phyloP scores from a whole-genome alignment of 306 rosid genomes.

The Begonia masoniana region DNA sequence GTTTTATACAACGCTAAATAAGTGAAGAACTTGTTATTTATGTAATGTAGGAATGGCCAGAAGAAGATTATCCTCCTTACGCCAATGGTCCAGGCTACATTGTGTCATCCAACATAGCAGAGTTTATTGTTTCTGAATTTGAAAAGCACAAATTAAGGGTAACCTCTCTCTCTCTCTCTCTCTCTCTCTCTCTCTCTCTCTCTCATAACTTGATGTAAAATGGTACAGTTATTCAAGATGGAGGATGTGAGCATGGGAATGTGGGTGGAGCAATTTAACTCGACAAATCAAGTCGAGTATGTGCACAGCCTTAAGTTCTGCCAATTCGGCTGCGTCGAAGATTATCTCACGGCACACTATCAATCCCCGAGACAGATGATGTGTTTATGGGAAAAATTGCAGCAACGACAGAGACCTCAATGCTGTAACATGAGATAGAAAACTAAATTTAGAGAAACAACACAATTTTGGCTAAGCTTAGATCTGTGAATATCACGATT shows the following conservation, averaged over 20 bases:
- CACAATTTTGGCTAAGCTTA: too few species aligned
- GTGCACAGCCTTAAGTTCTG: conserved; percentile 69
- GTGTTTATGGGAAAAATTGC: conserved; percentile 81
- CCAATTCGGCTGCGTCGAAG: conserved; percentile 78
- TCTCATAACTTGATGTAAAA: not conserved
- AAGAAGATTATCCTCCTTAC: conserved; percentile 87
- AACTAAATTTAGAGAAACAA: not conserved
- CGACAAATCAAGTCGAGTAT: conserved; percentile 38
- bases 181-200: not conserved
- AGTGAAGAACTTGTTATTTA: not conserved
- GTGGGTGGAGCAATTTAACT: conserved; percentile 85
- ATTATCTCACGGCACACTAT: conserved; percentile 78
- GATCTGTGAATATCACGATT: too few species aligned
- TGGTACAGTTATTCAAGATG: conserved; percentile 79
- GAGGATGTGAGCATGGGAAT: conserved; percentile 99
- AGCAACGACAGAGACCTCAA: conserved; percentile 36
- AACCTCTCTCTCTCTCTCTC: not conserved
- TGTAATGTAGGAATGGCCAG: conserved; percentile 72
- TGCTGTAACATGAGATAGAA: conserved; percentile 94
- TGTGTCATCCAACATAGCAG: conserved; percentile 62
- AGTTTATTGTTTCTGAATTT: conserved; percentile 48
- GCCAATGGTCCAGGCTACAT: conserved; percentile 94
- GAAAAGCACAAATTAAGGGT: conserved; percentile 64
- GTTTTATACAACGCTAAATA: not conserved
- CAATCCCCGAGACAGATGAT: conserved; percentile 91